Conservation (phyloP, 2,329 filamentous ascomycete genomes). For the Clarireedia sp. region DNA sequence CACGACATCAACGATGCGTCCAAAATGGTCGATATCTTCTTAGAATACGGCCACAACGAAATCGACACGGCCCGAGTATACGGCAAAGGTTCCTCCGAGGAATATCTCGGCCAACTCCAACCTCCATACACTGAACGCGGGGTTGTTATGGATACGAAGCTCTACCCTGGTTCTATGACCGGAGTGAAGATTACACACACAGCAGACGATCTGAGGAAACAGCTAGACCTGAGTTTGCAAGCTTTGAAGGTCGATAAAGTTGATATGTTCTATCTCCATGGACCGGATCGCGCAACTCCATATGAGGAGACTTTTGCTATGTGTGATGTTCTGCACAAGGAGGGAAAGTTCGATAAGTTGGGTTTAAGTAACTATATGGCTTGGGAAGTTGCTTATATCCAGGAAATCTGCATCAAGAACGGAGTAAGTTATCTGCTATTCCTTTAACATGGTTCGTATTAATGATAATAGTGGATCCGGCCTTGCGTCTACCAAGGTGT, state of each 20-base stretch:
- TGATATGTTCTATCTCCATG: conserved; percentile 26
- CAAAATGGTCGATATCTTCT: conserved; percentile 55
- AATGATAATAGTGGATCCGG: conserved; percentile 21
- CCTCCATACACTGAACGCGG: conserved; percentile 52
- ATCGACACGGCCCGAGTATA: conserved; percentile 63
- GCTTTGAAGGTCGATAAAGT: conserved; percentile 44
- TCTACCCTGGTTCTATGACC: conserved; percentile 14
- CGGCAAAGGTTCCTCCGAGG: conserved; percentile 56
- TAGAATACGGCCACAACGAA: conserved; percentile 58
- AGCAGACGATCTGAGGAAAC: conserved; percentile 40
- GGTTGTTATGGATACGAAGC: conserved; percentile 54
- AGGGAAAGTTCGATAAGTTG: conserved; percentile 35
- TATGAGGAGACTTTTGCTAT: conserved; percentile 25
- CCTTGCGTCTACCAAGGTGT: conserved; percentile 31
- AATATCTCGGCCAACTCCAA: conserved; percentile 47
- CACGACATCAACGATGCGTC: conserved; percentile 42
- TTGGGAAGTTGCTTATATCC: conserved; percentile 25
- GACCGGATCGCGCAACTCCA: conserved; percentile 23
- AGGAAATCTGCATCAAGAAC: conserved; percentile 28
- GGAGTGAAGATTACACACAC: conserved; percentile 33
- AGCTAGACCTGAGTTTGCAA: conserved; percentile 41
- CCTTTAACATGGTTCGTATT: background rate
- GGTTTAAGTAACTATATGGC: conserved; percentile 55
- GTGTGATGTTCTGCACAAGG: conserved; percentile 29
- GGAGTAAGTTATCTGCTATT: conserved; percentile 2